Evolutionary conservation across 192 early-diverging fungal genomes (phyloP), one percentile per base, ranked within the genome.

Genomic region (Diversispora epigaea): DNA sequence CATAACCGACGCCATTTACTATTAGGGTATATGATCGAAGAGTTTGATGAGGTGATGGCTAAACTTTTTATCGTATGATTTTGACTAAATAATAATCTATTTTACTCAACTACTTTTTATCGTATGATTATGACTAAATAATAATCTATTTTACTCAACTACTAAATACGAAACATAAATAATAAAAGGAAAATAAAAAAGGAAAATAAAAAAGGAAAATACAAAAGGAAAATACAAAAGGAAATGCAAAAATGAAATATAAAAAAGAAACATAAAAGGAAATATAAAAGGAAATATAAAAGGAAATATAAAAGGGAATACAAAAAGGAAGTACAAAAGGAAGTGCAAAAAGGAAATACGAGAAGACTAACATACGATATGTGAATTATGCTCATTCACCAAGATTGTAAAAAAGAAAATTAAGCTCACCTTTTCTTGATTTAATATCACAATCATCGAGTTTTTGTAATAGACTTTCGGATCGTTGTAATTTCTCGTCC

Each of bases 401-500:
- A 19, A 40, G 44, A 22, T 19, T 19, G n/a, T 21, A 47, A 68
- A 9, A 68, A 49, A 40, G 58, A 19, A 68, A 21, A 25, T 1
- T 6, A n/a, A 55, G 12, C 41, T 41, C 14, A 73, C 71, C 71
- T 47, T 62, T 58, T 61, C 50, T 73, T 49, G 11, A 56, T 25
- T 73, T 25, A 6, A 43, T 47, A 32, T 73, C 71, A 12, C 61
- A 56, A n/a, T 73, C 71, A 39, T 73, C 71, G 47, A 73, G 55
- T 73, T 73, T 73, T 25, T 73, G 10, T 39, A 73, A 32, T 22
- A 73, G 41, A 62, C 45, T 73, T 62, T 73, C 71, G n/a, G 50
- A 43, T 47, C 71, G 15, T 73, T 73, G 71, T 44, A 45, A 61
- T 61, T 58, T 49, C 49, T 73, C 71, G 46, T 73, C 71, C 71